Base-by-base conservation (phyloP, 2,329 filamentous ascomycete genomes). In the Ceratocystis albifundus region DNA sequence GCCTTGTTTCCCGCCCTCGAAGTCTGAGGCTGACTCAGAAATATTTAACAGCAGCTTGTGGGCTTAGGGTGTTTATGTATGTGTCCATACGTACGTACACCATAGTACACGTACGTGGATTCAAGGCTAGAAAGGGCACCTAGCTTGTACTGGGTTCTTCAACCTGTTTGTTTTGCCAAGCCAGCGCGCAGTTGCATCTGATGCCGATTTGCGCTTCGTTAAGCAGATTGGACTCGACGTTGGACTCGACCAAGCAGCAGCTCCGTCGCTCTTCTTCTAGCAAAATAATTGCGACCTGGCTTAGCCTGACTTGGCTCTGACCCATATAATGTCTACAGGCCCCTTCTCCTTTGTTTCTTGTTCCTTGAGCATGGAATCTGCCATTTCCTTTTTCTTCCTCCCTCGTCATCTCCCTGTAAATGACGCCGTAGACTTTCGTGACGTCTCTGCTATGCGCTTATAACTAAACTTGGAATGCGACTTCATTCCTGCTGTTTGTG, bases 321-420 rank as follows among this genome's bases (percentile, higher is more conserved):
- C 36, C 12, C 10, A 15, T 15, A 41, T 41, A 41, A 15, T 15
- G 36, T 12, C 36, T 41, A 41, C 10, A 41, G 36, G 4, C 36
- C 36, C 36, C 36, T 41, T 41, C 36, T 15, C 36, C 36, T 41
- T 22, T 53, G n/a, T 25, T 53, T 53, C n/a, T 53, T 53, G 17
- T 53, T 53, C n/a, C 10, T 53, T 12, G 17, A 59, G 55, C 32
- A 20, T 22, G 55, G 55, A 59, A 59, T 59, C 55, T 59, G 55
- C 55, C 55, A 59, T 30, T 32, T 59, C 20, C 15, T 1, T 32
- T 59, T 59, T n/a, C n/a, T 59, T 4, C 36, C 36, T 36, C 55
- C 28, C 20, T 59, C 55, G 30, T 22, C 6, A n/a, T 7, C 55
- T 36, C 28, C 55, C 55, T 59, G 17, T 30, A 6, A 36, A 36